Evolutionary conservation across 23 red algal species (phyloP).

Genomic region (Pyropia haitanensis): DNA sequence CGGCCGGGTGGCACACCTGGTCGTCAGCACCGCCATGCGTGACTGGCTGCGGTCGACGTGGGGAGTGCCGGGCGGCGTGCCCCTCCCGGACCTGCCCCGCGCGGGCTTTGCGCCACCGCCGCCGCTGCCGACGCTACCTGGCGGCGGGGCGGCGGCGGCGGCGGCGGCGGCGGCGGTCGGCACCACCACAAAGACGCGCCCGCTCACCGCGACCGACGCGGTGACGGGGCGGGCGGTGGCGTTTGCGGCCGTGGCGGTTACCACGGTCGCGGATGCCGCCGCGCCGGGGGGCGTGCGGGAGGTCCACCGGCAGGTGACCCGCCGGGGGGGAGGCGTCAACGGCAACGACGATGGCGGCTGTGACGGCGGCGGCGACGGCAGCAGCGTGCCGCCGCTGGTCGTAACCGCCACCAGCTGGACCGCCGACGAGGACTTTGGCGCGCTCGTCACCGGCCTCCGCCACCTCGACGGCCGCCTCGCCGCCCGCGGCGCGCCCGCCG

Average conservation of each 20-base stretch:
- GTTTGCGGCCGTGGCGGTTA: conserved; percentile 15
- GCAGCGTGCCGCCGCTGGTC: conserved; percentile 6
- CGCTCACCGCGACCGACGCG: not conserved
- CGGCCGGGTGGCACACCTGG: not conserved
- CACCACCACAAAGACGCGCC: no score
- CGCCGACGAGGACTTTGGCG: conserved; percentile 77
- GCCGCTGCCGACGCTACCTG: no score
- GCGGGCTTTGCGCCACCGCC: not conserved
- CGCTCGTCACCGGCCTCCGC: conserved; percentile 39
- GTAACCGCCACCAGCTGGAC: conserved; percentile 87
- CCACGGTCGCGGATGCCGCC: not conserved
- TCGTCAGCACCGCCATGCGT: not conserved
- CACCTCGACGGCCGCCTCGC: conserved; percentile 25
- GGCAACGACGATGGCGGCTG: not conserved
- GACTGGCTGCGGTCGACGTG: not conserved
- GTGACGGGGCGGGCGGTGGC: conserved; percentile 1
- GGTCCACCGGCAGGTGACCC: not conserved
- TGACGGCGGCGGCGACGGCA: no score
- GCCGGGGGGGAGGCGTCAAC: not conserved
- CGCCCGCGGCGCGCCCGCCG: not conserved
- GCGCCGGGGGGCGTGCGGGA: not conserved
- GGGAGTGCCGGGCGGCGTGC: not conserved
- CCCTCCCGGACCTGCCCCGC: not conserved
- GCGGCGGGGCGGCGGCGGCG: no score
- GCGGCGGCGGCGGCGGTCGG: no score